A percentile compares a stretch with the other conserved stretches of the same genome.
Conservation (phyloP, 2,329 filamentous ascomycete species). For the Cercospora sojina region DNA sequence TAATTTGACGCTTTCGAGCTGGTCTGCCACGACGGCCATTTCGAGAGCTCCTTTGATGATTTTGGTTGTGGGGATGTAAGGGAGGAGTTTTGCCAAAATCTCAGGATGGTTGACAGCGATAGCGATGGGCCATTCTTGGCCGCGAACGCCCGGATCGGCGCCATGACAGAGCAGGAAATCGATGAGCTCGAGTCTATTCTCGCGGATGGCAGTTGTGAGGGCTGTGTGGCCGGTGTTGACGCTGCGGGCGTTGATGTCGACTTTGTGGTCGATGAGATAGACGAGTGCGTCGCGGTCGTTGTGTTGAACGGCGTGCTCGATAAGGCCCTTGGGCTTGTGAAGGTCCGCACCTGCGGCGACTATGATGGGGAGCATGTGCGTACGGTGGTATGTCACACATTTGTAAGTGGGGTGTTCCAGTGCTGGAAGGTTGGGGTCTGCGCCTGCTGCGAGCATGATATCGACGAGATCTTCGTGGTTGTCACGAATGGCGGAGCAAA, state of each 20-base stretch:
- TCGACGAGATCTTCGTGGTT: constrained; percentile 62
- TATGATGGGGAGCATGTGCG: constrained; percentile 60
- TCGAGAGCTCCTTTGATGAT: constrained; percentile 67
- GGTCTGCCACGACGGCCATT: constrained; percentile 64
- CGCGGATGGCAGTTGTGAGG: constrained; percentile 64
- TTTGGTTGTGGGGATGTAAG: constrained; percentile 57
- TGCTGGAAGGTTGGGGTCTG: constrained; percentile 55
- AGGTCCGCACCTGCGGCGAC: constrained; percentile 62
- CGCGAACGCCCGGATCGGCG: constrained; percentile 62
- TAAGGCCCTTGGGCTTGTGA: constrained; percentile 61
- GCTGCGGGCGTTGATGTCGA: constrained; percentile 60
- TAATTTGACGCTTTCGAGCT: constrained; percentile 66
- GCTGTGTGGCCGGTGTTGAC: constrained; percentile 58
- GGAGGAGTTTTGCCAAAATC: constrained; percentile 60
- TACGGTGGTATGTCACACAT: constrained; percentile 64
- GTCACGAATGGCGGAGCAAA: constrained; percentile 68
- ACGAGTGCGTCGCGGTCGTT: constrained; percentile 62
- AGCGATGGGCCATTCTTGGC: constrained; percentile 68
- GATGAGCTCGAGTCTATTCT: constrained; percentile 59
- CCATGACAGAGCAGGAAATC: constrained; percentile 59
- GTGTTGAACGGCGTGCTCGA: constrained; percentile 62
- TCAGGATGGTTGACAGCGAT: constrained; percentile 64
- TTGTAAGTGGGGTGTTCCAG: constrained; percentile 68
- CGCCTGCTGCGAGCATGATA: constrained; percentile 56
- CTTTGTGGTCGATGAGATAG: constrained; percentile 60